Percentiles rank a stretch among this genome's conserved stretches.
Evolutionary conservation across 2,329 filamentous ascomycete genomes (phyloP).

Genomic region (Fusarium albosuccineum): DNA sequence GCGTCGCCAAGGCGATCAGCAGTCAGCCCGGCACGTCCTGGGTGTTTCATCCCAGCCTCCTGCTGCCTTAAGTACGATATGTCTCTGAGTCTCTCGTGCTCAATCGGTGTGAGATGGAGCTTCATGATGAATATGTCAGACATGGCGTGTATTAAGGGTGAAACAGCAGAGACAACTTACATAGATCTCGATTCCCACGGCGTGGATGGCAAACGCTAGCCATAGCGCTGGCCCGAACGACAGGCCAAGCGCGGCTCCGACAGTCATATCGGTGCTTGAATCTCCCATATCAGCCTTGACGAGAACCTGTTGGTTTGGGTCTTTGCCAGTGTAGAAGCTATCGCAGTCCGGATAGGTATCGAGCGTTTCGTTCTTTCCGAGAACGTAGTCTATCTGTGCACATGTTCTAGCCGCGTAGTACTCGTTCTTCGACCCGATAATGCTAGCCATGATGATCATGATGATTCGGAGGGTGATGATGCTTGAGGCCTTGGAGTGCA

Average conservation of each 20-base stretch:
- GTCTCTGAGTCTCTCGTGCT: not conserved
- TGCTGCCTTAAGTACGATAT: not conserved
- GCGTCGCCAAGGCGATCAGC: not conserved
- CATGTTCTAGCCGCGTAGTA: not conserved
- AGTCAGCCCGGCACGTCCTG: not conserved
- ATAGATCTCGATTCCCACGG: not conserved
- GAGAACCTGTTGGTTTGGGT: not conserved
- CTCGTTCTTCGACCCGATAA: not conserved
- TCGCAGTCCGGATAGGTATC: not conserved
- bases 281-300: not conserved
- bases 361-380: not conserved
- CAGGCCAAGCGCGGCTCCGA: not conserved
- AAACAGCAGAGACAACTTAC: not conserved
- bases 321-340: not conserved
- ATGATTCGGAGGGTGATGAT: constrained; percentile 4
- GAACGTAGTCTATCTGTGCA: constrained; percentile 3
- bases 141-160: not conserved
- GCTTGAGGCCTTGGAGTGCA: not conserved
- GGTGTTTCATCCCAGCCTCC: constrained; percentile 1
- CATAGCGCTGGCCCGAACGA: not conserved
- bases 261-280: not conserved
- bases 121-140: not conserved
- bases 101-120: not conserved
- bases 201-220: not conserved
- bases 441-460: not conserved